Evolutionary conservation across 345 rosid species (phyloP), one percentile per base, ranked within the genome.

Genomic region (Triadica sebifera): DNA sequence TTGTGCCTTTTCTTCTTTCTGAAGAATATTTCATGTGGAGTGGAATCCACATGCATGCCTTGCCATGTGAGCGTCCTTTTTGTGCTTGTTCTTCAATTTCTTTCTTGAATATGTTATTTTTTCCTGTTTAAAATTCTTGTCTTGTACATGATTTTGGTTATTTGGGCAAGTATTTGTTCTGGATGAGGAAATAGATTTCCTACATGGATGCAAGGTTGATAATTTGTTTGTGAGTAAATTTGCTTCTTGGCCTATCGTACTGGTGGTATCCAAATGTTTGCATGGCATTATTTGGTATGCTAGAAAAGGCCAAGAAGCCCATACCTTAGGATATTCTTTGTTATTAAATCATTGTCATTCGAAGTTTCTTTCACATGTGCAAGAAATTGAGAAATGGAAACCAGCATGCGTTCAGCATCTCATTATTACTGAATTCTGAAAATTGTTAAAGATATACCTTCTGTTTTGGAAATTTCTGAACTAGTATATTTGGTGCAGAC

Each of bases 401-500:
- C 8, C 51, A 22, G 24, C 45, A 29, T 29, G 34, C 2, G 34
- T 29, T 59, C 17, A 39, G 20, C 45, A 15, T 56, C 12, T 59
- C 47, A 25, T 25, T 29, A 9, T 29, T 72, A 73, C 12, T 59
- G 22, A 51, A 37, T 72, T 78, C 19, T 49, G 22, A 51, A 49
- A 60, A 6, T 51, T 22, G 39, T 47, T 11, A n/a, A 39, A 5
- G 19, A 4, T 15, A 17, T 39, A 7, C 53, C 39, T 24, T 76
- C 24, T 5, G 2, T 8, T 34, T 38, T 77, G 59, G 58, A 9
- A 59, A 22, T 20, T 39, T 29, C 34, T 71, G 34, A 71, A 71
- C 22, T 39, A 51, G 16, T 5, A 15, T 29, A 8, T 73, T 73
- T 74, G 78, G 51, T 77, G 17, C 72, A 92, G 98, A 94, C 82